Evolutionary conservation across 2,329 filamentous ascomycete species (phyloP), one percentile per base, ranked within the genome.

Genomic region (Talaromyces sp.): DNA sequence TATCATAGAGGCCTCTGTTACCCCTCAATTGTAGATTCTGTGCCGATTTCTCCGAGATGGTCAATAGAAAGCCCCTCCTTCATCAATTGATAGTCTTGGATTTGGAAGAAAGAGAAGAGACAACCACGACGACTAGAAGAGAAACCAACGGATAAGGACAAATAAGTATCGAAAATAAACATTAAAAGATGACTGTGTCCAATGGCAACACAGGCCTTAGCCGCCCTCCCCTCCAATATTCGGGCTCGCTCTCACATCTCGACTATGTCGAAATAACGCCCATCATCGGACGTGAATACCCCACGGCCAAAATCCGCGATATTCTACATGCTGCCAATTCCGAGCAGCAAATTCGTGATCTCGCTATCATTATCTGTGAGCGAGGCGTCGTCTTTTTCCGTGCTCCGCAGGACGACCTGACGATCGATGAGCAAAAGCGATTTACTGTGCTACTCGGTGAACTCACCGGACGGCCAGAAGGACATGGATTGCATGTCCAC

Each of bases 281-380:
- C n/a, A 72, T 75, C 28, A 80, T 81, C 60, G 79, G 79, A n/a
- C 71, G 70, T 57, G 78, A 81, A 66, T 81, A 73, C 56, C 67
- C 69, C 4, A 64, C 67, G 9, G 66, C 70, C 14, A 72, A 75
- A 40, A 64, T 78, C 6, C 68, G 70, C 31, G 75, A 78, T 28
- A 68, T 71, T 51, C 61, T 73, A 55, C 73, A 70, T 62, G 74
- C 74, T 12, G 75, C 78, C 60, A 70, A 73, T 36, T 67, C 74
- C 56, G 68, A 79, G 7, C 65, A 68, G 52, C 78, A 79, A 64
- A 66, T 79, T 33, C 50, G 58, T 16, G 58, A 60, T 47, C 52
- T 60, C 14, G 58, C 58, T 28, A 60, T 60, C 27, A 60, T 33
- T 28, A 58, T 58, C 42, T 81, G 78, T 3, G 74, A 80, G 62